A percentile compares a stretch with the other conserved stretches of the same genome.
Evolutionary conservation across 768 basidiomycete genomes (phyloP).

Genomic region (Nidula microcarpa): DNA sequence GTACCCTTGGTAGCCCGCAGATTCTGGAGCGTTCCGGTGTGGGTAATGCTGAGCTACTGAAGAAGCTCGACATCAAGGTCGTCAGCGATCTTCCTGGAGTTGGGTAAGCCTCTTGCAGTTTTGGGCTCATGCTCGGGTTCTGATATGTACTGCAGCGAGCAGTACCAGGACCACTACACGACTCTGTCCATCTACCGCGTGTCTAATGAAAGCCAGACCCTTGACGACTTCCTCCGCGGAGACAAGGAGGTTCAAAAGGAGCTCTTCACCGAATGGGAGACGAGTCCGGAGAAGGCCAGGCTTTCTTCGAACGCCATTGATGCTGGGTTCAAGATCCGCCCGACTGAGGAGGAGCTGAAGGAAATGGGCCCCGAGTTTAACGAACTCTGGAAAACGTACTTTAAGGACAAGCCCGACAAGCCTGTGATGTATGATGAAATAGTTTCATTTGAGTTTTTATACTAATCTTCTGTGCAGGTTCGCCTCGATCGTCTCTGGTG

Average conservation of each 20-base stretch:
- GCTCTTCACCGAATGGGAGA: conserved; percentile 64
- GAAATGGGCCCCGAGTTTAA: conserved; percentile 81
- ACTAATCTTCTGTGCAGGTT: conserved; percentile 29
- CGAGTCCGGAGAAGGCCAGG: conserved; percentile 63
- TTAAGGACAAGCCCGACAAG: conserved; percentile 80
- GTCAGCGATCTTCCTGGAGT: conserved; percentile 71
- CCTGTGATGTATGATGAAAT: conserved; percentile 53
- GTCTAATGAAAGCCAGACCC: conserved; percentile 57
- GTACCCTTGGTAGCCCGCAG: conserved; percentile 70
- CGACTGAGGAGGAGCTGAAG: conserved; percentile 64
- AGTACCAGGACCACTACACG: conserved; percentile 76
- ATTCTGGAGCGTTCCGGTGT: conserved; percentile 75
- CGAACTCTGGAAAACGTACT: conserved; percentile 63
- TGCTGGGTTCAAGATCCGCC: conserved; percentile 77
- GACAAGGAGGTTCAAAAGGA: conserved; percentile 55
- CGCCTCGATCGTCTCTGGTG: conserved; percentile 65
- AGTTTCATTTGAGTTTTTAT: too few relatives aligned
- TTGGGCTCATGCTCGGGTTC: not conserved
- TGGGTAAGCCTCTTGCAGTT: conserved; percentile 35
- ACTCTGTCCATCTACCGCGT: conserved; percentile 68
- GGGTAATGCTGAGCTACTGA: conserved; percentile 49
- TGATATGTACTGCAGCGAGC: conserved; percentile 34
- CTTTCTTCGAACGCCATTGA: conserved; percentile 71
- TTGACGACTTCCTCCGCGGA: conserved; percentile 71
- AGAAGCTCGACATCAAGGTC: conserved; percentile 55